phyloP scores from a whole-genome alignment of 768 basidiomycete genomes.

The Termitomyces titanicus region DNA sequence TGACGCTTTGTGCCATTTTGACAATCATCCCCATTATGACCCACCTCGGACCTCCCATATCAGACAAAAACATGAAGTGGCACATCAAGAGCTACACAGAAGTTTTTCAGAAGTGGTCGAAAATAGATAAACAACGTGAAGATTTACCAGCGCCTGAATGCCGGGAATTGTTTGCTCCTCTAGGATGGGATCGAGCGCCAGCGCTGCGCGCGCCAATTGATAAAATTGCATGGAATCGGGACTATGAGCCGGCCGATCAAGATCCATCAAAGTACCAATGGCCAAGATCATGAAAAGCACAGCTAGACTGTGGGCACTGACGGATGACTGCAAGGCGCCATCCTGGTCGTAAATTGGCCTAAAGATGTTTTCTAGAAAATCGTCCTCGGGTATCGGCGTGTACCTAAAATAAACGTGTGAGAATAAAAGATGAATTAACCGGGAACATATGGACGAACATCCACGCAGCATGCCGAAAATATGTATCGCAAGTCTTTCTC shows the following conservation, averaged over 20 bases:
- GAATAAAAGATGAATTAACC: not conserved
- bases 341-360: conserved; percentile 49
- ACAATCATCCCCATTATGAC: conserved; percentile 67
- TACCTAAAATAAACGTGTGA: conserved; percentile 40
- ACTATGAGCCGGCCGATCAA: conserved; percentile 48
- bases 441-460: conserved; percentile 45
- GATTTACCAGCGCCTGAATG: conserved; percentile 61
- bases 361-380: conserved; percentile 52
- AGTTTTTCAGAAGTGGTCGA: conserved; percentile 10
- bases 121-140: conserved; percentile 6
- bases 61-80: conserved; percentile 48
- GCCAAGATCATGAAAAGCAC: conserved; percentile 65
- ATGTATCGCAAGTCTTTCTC: conserved; percentile 41
- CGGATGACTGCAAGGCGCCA: conserved; percentile 31
- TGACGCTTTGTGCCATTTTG: conserved; percentile 67
- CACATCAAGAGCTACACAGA: conserved; percentile 51
- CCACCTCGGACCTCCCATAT: conserved; percentile 61
- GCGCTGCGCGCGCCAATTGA: conserved; percentile 54
- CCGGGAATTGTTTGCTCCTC: conserved; percentile 61
- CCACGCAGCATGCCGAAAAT: conserved; percentile 69
- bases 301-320: conserved; percentile 51
- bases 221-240: conserved; percentile 57
- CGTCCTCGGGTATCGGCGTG: conserved; percentile 56
- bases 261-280: conserved; percentile 59
- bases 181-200: conserved; percentile 60